Evolutionary conservation across 2,329 filamentous ascomycete species (phyloP).

Genomic region (Cercospora brassicicola): DNA sequence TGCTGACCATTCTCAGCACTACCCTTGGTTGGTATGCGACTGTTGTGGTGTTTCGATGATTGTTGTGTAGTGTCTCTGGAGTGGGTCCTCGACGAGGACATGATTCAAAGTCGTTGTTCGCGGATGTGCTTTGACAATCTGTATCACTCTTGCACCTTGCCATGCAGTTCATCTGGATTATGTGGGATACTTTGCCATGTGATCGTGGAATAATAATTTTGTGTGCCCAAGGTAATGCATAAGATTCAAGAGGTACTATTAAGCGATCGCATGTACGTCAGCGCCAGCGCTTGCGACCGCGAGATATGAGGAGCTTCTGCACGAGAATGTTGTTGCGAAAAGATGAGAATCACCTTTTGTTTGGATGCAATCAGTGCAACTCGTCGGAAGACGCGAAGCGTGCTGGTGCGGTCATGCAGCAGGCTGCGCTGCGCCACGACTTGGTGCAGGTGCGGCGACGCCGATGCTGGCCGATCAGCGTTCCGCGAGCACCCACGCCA

Average conservation of each 20-base stretch:
- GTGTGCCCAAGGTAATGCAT: not conserved
- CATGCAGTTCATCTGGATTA: not conserved
- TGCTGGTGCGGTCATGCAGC: not conserved
- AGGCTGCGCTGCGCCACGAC: not conserved
- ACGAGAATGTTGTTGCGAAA: not conserved
- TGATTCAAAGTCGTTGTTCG: not conserved
- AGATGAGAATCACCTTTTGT: slow-evolving; percentile 6
- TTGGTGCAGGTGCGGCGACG: not conserved
- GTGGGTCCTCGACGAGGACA: not conserved
- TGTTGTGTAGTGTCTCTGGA: slow-evolving; percentile 1
- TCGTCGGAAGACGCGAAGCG: slow-evolving; percentile 2
- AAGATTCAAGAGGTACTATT: not conserved
- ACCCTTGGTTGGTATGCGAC: slow-evolving; percentile 29
- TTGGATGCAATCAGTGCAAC: not conserved
- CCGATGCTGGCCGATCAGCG: slow-evolving; percentile 3
- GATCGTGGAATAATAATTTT: not conserved
- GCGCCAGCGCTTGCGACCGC: slow-evolving; percentile 12
- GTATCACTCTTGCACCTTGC: not conserved
- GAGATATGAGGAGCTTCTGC: not conserved
- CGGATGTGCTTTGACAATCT: not conserved
- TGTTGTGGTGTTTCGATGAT: slow-evolving; percentile 17
- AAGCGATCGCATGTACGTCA: not conserved
- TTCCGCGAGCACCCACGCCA: not conserved
- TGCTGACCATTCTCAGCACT: slow-evolving; percentile 15
- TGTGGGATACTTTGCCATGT: not conserved